Evolutionary conservation across 208 protist genomes (phyloP), one percentile per base, ranked within the genome.

Genomic region (Trypanosoma caninum): DNA sequence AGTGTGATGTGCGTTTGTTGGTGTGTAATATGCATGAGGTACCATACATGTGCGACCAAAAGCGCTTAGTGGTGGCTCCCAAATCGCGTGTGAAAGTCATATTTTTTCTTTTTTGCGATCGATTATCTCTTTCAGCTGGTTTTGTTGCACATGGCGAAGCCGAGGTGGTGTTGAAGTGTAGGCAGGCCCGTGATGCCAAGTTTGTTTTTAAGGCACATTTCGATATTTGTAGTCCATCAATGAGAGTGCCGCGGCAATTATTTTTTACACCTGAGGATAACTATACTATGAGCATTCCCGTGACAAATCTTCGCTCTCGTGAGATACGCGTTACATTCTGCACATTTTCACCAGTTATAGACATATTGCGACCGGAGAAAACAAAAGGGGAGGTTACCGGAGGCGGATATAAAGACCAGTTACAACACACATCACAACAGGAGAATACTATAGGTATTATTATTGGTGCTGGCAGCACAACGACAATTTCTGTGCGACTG

Each of bases 151-250:
- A 44, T 42, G 82, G 84, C 5, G 78, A 88, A 57, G 76, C 75
- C 3, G 89, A 91, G 37, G 82, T 95, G 3, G 74, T 91, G n/a
- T 61, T 95, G 31, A 84, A 81, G 57, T 95, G 89, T 72, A 91
- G 87, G 59, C 83, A 93, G 64, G 84, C 82, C 10, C 82, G 89
- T 18, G 89, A 93, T 52, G 75, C 84, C 16, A 64, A 78, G 40
- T 89, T 87, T 70, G 76, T 80, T 14, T 86, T 93, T 47, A 54
- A 67, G 28, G 76, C 77, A 10, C 69, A 47, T 10, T 95, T 95
- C 58, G 55, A 84, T 27, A 74, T 80, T 13, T 82, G 69, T 61
- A 59, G 74, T 37, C 76, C 88, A 2, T 89, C 88, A 1, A 87
- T 95, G 38, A 23, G 65, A 1, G 83, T 91, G 41, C 59, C 69